Base-by-base conservation (phyloP, 208 protist species). In the Acanthamoeba sp. region DNA sequence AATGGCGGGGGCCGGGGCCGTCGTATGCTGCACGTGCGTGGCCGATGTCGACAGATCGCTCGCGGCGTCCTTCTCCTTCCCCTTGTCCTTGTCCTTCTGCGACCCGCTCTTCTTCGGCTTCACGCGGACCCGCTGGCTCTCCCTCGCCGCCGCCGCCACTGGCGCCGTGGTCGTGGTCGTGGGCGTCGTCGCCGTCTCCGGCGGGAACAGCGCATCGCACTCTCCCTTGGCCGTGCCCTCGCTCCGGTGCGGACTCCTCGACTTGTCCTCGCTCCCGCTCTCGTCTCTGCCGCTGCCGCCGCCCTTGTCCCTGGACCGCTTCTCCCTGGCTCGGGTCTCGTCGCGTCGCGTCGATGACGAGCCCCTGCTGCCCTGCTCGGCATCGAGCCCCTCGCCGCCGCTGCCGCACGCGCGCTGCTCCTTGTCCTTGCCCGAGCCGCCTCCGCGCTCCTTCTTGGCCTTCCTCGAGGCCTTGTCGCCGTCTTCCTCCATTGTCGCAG, bases 11-110 rank as follows among this genome's bases (percentile, higher is more conserved):
- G 69, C 10, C 1, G 69, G 18, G 18, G 69, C 0, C 69, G 69
- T 20, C 42, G 73, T 71, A 16, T n/a, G 91, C 6, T 91, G 94
- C 88, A 94, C 95, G 95, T 96, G 95, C 29, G 95, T 95, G 59
- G 95, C 95, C 34, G 95, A 96, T 42, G 93, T 94, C 66, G 95
- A 94, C 36, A 90, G 59, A n/a, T 52, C n/a, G 12, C 94, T 18
- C 29, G 66, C 1, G 16, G 9, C 34, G 12, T 20, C 5, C 34
- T 36, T 29, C 66, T 78, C 66, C 66, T 32, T 78, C 66, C 20
- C 36, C 66, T 78, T 78, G 14, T 32, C 36, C n/a, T 78, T 78
- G n/a, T 78, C 36, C 66, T n/a, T n/a, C n/a, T n/a, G n/a, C n/a
- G n/a, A n/a, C n/a, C 12, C 36, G 66, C 20, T 78, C 66, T 78